Conservation (phyloP, 495 filamentous ascomycete genomes). For the Penicillium lagena region DNA sequence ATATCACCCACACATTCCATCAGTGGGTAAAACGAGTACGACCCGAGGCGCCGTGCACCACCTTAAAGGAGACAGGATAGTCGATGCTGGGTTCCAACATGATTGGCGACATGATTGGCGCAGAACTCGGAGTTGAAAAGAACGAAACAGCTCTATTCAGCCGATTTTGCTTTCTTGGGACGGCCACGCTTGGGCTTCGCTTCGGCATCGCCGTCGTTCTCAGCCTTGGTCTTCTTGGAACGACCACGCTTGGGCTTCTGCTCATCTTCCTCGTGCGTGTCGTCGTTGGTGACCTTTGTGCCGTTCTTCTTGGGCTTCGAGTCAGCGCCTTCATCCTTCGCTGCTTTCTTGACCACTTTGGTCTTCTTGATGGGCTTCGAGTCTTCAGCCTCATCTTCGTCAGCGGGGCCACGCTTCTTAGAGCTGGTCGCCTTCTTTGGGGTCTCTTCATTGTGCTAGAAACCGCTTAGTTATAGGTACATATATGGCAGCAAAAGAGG, state of each 20-base stretch:
- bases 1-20: too few relatives aligned
- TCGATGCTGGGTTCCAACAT: too few relatives aligned
- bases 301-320: slow-evolving; percentile 15
- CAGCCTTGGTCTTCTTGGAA: slow-evolving; percentile 5
- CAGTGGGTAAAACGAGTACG: too few relatives aligned
- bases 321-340: neutral
- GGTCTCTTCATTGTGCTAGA: slow-evolving; percentile 6
- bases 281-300: slow-evolving; percentile 14
- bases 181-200: slow-evolving; percentile 9
- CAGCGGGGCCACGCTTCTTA: neutral
- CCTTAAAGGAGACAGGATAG: too few relatives aligned
- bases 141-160: slow-evolving; percentile 1
- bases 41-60: too few relatives aligned
- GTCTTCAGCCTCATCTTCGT: slow-evolving; percentile 7
- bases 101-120: too few relatives aligned
- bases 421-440: neutral
- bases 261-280: slow-evolving; percentile 17
- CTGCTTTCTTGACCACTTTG: slow-evolving; percentile 6
- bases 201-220: slow-evolving; percentile 3
- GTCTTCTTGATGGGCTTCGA: slow-evolving; percentile 23
- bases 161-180: slow-evolving; percentile 13
- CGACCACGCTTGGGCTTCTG: slow-evolving; percentile 1
- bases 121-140: too few relatives aligned
- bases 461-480: neutral
- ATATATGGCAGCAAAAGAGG: neutral